Evolutionary conservation across 768 basidiomycete genomes (phyloP), one percentile per base, ranked within the genome.

Genomic region (Sistotremastrum niveocremeum): DNA sequence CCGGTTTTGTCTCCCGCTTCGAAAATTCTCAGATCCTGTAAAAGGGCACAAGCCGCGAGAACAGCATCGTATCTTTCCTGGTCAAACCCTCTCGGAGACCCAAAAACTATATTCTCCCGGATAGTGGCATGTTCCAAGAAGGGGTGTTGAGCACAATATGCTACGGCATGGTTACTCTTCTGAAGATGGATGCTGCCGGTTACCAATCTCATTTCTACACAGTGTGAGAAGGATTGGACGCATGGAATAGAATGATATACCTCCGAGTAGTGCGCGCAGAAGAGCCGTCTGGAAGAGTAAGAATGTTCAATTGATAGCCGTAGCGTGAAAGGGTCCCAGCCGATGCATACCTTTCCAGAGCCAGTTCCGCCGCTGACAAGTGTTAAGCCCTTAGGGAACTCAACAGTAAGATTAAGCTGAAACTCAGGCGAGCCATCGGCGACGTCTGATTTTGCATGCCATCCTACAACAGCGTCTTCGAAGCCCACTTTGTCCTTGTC

Each of bases 81-180:
- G 53, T 85, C 72, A 56, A 71, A 79, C 2, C 76, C 76, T 51
- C 65, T 69, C 3, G 68, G 61, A 1, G 75, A 70, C 2, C 79
- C 78, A 61, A 87, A 93, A 9, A 84, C 59, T 51, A 93, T 84
- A 56, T 88, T 87, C 47, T 86, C 84, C 20, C 74, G 68, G 47
- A 90, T 85, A 0, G 84, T 83, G 2, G 81, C 84, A 57, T 86
- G 81, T 56, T 84, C 79, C 6, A 87, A 70, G 81, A 77, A 81
- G 45, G 78, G 73, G 52, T 68, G 76, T 55, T 83, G 81, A 0
- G 74, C 76, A 52, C 79, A 80, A 56, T 79, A 83, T 1, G 82
- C 81, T 7, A 83, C 73, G 39, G 68, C 68, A 52, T 82, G 78
- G 32, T 67, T 62, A 4, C 62, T 58, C 60, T 84, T 79, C 56